phyloP scores from a whole-genome alignment of 2,329 filamentous ascomycete genomes.

The Claviceps sp. region DNA sequence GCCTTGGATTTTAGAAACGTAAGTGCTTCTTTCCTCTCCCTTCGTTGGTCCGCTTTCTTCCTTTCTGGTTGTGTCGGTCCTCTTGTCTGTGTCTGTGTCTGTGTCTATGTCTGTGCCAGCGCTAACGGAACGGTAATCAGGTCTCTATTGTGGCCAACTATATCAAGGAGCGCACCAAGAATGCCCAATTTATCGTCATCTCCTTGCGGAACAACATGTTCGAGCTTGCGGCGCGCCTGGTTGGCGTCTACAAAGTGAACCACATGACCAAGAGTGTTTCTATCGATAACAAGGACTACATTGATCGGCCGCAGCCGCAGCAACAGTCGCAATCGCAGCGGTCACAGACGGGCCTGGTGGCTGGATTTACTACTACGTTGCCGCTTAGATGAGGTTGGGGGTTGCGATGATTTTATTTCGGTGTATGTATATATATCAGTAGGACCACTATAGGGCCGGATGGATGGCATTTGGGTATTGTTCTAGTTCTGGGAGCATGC shows the following conservation, averaged over 20 bases:
- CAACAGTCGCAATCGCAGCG: slow-evolving; percentile 17
- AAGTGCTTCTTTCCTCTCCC: slow-evolving; percentile 27
- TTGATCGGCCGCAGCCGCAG: slow-evolving; percentile 26
- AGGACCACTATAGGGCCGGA: neutral
- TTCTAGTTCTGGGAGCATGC: neutral
- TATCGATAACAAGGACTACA: slow-evolving; percentile 74
- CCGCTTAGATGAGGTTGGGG: slow-evolving; percentile 17
- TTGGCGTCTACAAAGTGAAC: slow-evolving; percentile 98
- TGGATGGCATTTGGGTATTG: neutral
- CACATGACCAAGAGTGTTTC: slow-evolving; percentile 95
- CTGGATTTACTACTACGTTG: slow-evolving; percentile 21
- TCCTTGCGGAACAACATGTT: slow-evolving; percentile 99
- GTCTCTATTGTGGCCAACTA: slow-evolving; percentile 97
- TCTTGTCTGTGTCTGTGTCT: too few species aligned
- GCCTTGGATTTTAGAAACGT: slow-evolving; percentile 96
- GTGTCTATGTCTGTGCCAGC: neutral
- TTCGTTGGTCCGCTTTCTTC: too few species aligned
- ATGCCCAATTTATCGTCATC: slow-evolving; percentile 98
- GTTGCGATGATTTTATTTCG: neutral
- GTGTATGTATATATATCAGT: neutral
- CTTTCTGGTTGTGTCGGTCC: neutral
- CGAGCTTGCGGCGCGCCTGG: slow-evolving; percentile 84
- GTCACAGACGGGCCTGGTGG: slow-evolving; percentile 13
- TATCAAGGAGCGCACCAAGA: slow-evolving; percentile 98
- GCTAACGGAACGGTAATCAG: slow-evolving; percentile 26